Evolutionary conservation across 768 basidiomycete genomes (phyloP), one percentile per base, ranked within the genome.

Genomic region (Mycena venus): DNA sequence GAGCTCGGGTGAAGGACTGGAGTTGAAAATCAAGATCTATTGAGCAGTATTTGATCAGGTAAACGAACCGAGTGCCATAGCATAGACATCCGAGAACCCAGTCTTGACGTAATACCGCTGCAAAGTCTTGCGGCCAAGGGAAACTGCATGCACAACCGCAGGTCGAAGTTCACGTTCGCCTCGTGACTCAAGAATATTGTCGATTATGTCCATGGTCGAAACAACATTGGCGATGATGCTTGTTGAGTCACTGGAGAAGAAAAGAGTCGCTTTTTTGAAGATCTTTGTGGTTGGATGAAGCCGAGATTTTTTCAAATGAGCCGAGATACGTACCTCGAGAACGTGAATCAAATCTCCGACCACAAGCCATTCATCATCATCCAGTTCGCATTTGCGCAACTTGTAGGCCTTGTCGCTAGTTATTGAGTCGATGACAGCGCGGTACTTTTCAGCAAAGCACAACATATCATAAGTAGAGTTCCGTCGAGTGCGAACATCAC

Each of bases 401-500:
- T 49, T 49, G 47, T 49, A 49, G 21, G n/a, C 21, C 47, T 49
- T 49, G n/a, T 49, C 47, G n/a, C 47, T 49, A 49, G 47, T 49
- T 6, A 82, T 61, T n/a, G 23, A n/a, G 53, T 78, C 73, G 29
- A 82, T 44, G 1, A 71, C 81, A 4, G 15, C 23, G 23, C 73
- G 69, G 63, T 83, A 80, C 14, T 76, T 32, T 10, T 80, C 9
- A 0, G 80, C 78, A 61, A 79, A 78, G 15, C 69, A 31, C n/a
- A 49, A 23, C n/a, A 23, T 49, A 23, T 49, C 47, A n/a, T 49
- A 81, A 8, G 79, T 81, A 0, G 79, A 80, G 34, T 81, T 82
- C 81, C 79, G 81, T 10, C 75, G 65, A n/a, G 47, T 49, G n/a
- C 47, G 47, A 23, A 49, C 47, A 23, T 49, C 47, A 23, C n/a